Base-by-base conservation (phyloP, 1,139 yeast genomes). In the Kodamaea anthophila region DNA sequence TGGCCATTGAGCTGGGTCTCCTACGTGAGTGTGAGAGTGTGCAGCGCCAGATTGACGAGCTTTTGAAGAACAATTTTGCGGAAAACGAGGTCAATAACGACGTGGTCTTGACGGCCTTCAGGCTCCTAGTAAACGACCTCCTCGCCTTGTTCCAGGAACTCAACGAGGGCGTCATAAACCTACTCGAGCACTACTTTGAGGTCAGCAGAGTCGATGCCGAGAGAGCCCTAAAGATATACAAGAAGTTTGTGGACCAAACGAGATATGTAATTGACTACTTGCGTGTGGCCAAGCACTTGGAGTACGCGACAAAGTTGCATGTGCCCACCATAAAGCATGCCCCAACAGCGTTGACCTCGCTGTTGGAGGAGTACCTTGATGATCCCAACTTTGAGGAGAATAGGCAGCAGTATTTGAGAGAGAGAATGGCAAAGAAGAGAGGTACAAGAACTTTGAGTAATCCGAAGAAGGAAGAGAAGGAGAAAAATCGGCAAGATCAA, bases 261-360 rank as follows among this genome's bases (percentile, higher is more conserved):
- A 79, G 80, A 33, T 81, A 80, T 48, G 97, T 88, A 12, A 91
- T 91, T 25, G 82, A 79, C 44, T 91, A 82, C 53, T 67, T 91
- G 46, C 75, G 94, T 44, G 79, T 83, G 12, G 98, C 97, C 5
- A 88, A 91, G 50, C 88, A 82, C 51, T 65, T 85, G 44, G 95
- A 86, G 52, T 74, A 78, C 48, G 77, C 91, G 3, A 86, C 97
- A 1, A 87, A 87, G 46, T 64, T 91, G 38, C 87, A 83, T 49
- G 95, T 91, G 18, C 98, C 98, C 15, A 88, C 95, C 9, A 88
- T 91, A 38, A 86, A 86, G 53, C 98, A 91, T 56, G 96, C 97
- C 0, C 97, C 97, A 9, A 88, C 96, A 2, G 93, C 95, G 15
- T 69, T 91, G 44, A 83, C 95, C 6, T 70, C 79, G 23, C 81